phyloP scores from a whole-genome alignment of 345 rosid species.

The Lepidium sativum region DNA sequence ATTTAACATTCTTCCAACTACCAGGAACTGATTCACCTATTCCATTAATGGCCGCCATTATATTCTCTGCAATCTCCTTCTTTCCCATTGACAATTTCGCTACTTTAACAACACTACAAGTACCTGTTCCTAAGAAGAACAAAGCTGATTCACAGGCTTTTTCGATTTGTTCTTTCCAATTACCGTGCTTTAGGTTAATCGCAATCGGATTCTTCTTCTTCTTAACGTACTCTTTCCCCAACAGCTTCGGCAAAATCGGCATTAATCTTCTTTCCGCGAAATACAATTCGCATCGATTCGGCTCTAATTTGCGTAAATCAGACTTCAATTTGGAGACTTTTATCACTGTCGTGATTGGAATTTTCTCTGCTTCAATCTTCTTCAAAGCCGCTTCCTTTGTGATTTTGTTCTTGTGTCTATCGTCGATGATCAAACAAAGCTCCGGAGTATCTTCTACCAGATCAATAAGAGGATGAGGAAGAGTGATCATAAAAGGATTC shows the following conservation, averaged over 20 bases:
- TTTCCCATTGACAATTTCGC: constrained; percentile 51
- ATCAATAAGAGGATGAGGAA: constrained; percentile 46
- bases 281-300: neutral
- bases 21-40: constrained; percentile 52
- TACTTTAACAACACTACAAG: constrained; percentile 59
- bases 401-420: constrained; percentile 52
- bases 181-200: constrained; percentile 39
- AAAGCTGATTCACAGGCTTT: constrained; percentile 47
- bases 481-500: constrained; percentile 41
- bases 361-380: constrained; percentile 42
- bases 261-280: constrained; percentile 23
- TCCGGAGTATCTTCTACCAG: constrained; percentile 29
- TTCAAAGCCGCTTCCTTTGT: constrained; percentile 50
- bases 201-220: constrained; percentile 59
- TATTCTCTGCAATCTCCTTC: constrained; percentile 45
- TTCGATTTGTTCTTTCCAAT: constrained; percentile 72
- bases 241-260: constrained; percentile 42
- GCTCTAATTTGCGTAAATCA: neutral
- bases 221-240: constrained; percentile 62
- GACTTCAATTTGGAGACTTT: constrained; percentile 43
- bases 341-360: constrained; percentile 47
- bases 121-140: constrained; percentile 49
- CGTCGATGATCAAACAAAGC: constrained; percentile 65
- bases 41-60: constrained; percentile 43
- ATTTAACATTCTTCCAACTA: constrained; percentile 54